Conservation (phyloP, 208 protist genomes). For the Leishmania gerbilli region DNA sequence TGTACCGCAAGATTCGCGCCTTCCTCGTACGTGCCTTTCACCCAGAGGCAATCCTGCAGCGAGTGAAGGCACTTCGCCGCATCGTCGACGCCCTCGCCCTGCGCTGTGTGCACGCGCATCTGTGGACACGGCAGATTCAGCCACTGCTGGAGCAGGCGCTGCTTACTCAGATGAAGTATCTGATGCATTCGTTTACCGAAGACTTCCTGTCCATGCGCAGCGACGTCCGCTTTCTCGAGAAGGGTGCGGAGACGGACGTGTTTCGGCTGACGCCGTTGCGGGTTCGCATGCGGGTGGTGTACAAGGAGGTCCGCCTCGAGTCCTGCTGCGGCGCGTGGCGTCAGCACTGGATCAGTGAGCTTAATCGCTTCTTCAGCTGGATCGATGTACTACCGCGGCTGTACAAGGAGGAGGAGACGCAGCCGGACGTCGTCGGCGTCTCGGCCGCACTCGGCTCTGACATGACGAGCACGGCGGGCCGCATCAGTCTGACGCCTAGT, state of each 20-base stretch:
- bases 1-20: slow-evolving; percentile 53
- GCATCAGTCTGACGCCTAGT: slow-evolving; percentile 8
- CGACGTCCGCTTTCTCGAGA: slow-evolving; percentile 66
- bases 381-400: slow-evolving; percentile 69
- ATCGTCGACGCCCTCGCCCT: slow-evolving; percentile 58
- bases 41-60: slow-evolving; percentile 58
- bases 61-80: slow-evolving; percentile 57
- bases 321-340: slow-evolving; percentile 61
- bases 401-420: slow-evolving; percentile 51
- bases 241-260: slow-evolving; percentile 61
- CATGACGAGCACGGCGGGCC: slow-evolving; percentile 10
- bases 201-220: slow-evolving; percentile 85
- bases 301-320: slow-evolving; percentile 77
- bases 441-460: slow-evolving; percentile 12
- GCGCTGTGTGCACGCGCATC: slow-evolving; percentile 57
- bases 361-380: slow-evolving; percentile 80
- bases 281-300: slow-evolving; percentile 80
- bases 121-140: slow-evolving; percentile 74
- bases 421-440: slow-evolving; percentile 16
- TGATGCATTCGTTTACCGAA: slow-evolving; percentile 75
- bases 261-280: slow-evolving; percentile 83
- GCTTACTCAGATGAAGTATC: slow-evolving; percentile 60
- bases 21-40: slow-evolving; percentile 54
- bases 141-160: slow-evolving; percentile 77
- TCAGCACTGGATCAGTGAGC: slow-evolving; percentile 78